Conservation (phyloP, 345 rosid genomes). For the Mangifera indica region DNA sequence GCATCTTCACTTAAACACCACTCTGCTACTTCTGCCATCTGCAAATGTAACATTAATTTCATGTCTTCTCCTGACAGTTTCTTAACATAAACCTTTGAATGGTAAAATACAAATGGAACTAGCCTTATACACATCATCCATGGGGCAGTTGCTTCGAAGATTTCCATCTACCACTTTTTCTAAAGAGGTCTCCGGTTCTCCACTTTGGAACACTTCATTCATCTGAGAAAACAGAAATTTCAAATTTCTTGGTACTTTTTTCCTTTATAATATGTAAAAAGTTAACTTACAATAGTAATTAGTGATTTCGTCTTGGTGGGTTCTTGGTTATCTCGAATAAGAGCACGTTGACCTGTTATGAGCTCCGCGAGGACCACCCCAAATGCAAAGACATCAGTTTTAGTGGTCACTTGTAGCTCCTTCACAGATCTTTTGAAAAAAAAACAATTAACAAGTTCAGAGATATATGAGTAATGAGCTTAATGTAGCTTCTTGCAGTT, state of each 20-base stretch:
- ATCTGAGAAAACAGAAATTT: conserved; percentile 28
- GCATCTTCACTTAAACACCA: conserved; percentile 58
- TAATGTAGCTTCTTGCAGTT: no score
- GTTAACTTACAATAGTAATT: conserved; percentile 40
- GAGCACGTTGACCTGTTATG: conserved; percentile 60
- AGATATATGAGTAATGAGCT: no score
- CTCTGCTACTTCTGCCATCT: conserved; percentile 57
- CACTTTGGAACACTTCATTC: conserved; percentile 37
- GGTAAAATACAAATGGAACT: not conserved
- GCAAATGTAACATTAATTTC: not conserved
- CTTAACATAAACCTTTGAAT: no score
- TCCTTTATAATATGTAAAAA: no score
- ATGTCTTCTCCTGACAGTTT: not conserved
- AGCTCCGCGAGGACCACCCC: conserved; percentile 71
- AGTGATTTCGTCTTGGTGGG: conserved; percentile 49
- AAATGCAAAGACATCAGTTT: conserved; percentile 63
- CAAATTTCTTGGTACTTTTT: no score
- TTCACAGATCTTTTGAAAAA: conserved; percentile 47
- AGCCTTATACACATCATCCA: conserved; percentile 53
- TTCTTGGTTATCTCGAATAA: conserved; percentile 48
- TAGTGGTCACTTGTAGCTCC: conserved; percentile 64
- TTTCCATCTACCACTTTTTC: conserved; percentile 42
- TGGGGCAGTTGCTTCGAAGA: conserved; percentile 45
- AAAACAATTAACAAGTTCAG: not conserved
- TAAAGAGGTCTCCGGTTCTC: conserved; percentile 43